These are phyloP conservation scores for Flaveria robusta DNA, from an alignment of 129 eudicot genomes.

Conservation along the genomic window DNA sequence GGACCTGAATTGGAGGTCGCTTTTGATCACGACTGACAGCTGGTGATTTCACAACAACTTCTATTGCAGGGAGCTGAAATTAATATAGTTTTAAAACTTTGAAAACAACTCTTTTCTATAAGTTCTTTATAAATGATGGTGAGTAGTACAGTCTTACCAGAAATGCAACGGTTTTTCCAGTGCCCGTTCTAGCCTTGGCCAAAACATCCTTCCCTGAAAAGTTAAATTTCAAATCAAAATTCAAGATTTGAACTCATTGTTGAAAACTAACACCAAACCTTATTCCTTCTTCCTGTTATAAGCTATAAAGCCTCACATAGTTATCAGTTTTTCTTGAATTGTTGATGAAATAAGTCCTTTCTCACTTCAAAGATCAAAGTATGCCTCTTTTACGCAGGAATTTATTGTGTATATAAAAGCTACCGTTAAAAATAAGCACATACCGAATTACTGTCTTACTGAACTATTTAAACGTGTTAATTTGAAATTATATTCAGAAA, in stretches of 20 bases:
- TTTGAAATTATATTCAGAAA: neutral
- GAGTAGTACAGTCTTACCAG: conserved; percentile 45
- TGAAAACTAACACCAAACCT: neutral
- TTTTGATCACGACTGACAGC: conserved; percentile 66
- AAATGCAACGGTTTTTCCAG: conserved; percentile 98
- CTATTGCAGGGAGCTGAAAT: conserved; percentile 93
- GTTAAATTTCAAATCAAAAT: conserved; percentile 14
- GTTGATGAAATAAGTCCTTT: neutral
- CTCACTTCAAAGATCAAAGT: neutral
- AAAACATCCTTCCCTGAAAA: conserved; percentile 87
- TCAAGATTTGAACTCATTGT: neutral
- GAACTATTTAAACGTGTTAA: neutral
- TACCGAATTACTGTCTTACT: neutral
- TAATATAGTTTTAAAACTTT: neutral
- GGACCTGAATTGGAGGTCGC: conserved; percentile 82
- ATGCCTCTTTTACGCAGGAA: neutral
- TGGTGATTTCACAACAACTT: conserved; percentile 65
- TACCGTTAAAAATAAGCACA: neutral
- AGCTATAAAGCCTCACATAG: neutral
- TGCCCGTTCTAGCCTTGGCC: conserved; percentile 98
- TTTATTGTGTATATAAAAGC: neutral
- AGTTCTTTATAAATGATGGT: neutral
- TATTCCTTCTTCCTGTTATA: neutral
- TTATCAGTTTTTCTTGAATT: neutral
- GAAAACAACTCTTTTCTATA: neutral